A percentile compares a stretch with the other conserved stretches of the same genome.
Conservation (phyloP, 805 yeast genomes). For the Cyberlindnera lachancei region DNA sequence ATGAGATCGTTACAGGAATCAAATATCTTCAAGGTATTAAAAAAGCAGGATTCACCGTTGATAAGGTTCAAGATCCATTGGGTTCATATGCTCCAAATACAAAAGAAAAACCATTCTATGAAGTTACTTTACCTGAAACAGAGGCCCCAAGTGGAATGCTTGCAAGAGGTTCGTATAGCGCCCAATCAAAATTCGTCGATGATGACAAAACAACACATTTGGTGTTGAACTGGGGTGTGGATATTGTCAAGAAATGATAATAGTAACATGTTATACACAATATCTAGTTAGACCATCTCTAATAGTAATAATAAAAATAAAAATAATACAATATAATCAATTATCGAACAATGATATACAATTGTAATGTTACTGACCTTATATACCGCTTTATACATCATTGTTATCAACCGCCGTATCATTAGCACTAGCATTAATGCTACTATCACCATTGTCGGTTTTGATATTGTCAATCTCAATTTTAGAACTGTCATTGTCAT, state of each 20-base stretch:
- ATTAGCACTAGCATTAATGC: too few species aligned
- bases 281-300: neutral
- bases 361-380: too few species aligned
- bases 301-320: too few species aligned
- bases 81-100: slow-evolving; percentile 92
- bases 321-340: too few species aligned
- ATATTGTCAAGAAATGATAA: slow-evolving; percentile 58
- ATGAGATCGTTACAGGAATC: slow-evolving; percentile 85
- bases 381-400: too few species aligned
- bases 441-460: too few species aligned
- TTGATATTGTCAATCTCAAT: too few species aligned
- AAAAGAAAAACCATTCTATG: slow-evolving; percentile 68
- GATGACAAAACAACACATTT: slow-evolving; percentile 76
- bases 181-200: slow-evolving; percentile 75
- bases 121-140: slow-evolving; percentile 51
- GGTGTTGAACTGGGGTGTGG: slow-evolving; percentile 78
- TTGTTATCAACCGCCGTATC: too few species aligned
- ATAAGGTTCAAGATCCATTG: slow-evolving; percentile 77
- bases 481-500: too few species aligned
- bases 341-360: too few species aligned
- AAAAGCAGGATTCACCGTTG: slow-evolving; percentile 83
- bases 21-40: slow-evolving; percentile 79
- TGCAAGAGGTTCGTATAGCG: slow-evolving; percentile 81
- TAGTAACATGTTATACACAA: neutral
- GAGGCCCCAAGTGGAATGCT: slow-evolving; percentile 90